Base-by-base conservation (phyloP, 306 rosid genomes). In the Prunus fruticosa region DNA sequence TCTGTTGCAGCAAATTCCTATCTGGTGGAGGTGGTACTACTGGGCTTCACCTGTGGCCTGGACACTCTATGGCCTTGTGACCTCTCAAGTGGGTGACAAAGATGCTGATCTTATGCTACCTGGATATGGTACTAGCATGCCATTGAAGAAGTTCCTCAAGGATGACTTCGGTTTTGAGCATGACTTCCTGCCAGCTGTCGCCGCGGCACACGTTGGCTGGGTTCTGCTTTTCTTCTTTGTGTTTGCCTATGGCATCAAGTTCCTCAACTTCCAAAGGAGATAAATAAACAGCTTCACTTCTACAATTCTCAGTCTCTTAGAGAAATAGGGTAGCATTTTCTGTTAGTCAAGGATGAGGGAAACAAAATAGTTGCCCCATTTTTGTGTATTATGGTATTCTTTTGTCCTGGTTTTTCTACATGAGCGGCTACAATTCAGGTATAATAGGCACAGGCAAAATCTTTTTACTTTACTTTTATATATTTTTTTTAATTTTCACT, bases 191-290 rank as follows among this genome's bases (percentile, higher is more conserved):
- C 85, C 84, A 2, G 63, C 8, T 4, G 88, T 84, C 28, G 89
- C 85, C 0, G 79, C 2, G 8, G 86, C 82, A n/a, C 95, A 90
- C 50, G 43, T 87, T 47, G 80, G 72, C 9, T 87, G 86, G 85
- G 84, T 82, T 18, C 28, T 90, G 3, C 66, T 84, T 8, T 89
- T 90, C 81, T 49, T 84, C 69, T 84, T 86, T 65, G 90, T 86
- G 45, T 90, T 80, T 80, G 90, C 92, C 19, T 87, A 86, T 86
- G 87, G 95, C 66, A 90, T 90, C 75, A 90, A 80, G 80, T 86
- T 74, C 84, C 81, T 90, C 23, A 90, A 86, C 82, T 90, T 87
- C 83, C 95, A 90, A 34, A 84, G 76, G 72, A 87, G 89, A 86
- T 89, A 16, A 45, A n/a, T n/a, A n/a, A 28, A 18, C 56, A 45